Evolutionary conservation across 108 stramenopile genomes (phyloP), one percentile per base, ranked within the genome.

Genomic region (Nitzschia sp.): DNA sequence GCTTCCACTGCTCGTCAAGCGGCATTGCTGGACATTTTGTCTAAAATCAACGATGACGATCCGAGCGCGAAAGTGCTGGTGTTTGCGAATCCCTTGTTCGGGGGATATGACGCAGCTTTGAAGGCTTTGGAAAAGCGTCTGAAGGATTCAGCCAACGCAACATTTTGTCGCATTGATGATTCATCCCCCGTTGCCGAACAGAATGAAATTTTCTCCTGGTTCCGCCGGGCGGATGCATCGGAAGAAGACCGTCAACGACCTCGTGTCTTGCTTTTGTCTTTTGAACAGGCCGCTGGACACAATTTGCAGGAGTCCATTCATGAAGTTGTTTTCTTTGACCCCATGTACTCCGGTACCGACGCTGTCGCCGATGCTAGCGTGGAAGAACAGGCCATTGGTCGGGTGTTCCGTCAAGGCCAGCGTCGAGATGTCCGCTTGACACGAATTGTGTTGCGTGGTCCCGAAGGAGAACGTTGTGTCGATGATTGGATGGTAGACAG

Each of bases 281-380:
- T 88, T 58, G 85, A 73, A 24, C 85, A 88, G 24, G 85, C 85
- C 2, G 90, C 87, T 9, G 90, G 90, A 8, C 65, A 83, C 52
- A 91, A 91, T 60, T 65, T 91, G 14, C 87, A 91, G 77, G 65
- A 75, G n/a, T 86, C 79, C 17, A 86, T 86, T 59, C 65, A 88
- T 65, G 79, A 91, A 63, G 40, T 91, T 12, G 81, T 91, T 63
- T 60, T 91, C 42, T 91, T 73, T 65, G 63, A 76, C 29, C 90
- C 90, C 17, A 57, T 88, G 39, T 91, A 88, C 56, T 59, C 73
- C 12, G 85, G 85, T 10, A 60, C 67, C 38, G 85, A 86, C 56
- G 65, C 81, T 15, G 85, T 91, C 5, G 68, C 76, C 2, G 90
- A 91, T 64, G 81, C 77, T 26, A 86, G 85, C 61, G 81, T 79